Evolutionary conservation across 352 stramenopile species (phyloP), one percentile per base, ranked within the genome.

Genomic region (Peronosclerospora sorghi): DNA sequence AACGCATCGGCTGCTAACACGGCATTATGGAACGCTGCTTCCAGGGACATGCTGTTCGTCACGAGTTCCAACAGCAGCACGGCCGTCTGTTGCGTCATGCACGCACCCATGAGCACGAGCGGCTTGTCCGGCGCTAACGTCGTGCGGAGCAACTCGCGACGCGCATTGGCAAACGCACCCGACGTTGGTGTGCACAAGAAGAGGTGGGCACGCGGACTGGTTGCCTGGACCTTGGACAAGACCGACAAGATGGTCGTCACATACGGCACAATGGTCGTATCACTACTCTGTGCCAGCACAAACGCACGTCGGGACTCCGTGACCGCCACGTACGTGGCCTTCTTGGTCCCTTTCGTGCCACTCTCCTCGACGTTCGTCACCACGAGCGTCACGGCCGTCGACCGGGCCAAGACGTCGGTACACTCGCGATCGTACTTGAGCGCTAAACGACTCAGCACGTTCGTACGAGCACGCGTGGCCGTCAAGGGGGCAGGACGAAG

Each of bases 401-500:
- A 58, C 27, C 42, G 35, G 7, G 56, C 23, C 26, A 70, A 52
- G 0, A 38, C n/a, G 7, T 51, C 47, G 13, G 32, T 37, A 32
- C 48, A 56, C 5, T 61, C 30, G n/a, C 27, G 32, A 32, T 70
- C 52, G 35, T 62, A 66, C 13, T 61, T 37, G 4, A 54, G 20
- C 9, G 34, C 27, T 17, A 70, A 32, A 5, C 52, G 60, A 32
- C 41, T 34, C 18, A 66, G 27, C 0, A 70, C 60, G 30, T 66
- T 38, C 8, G 34, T 52, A 0, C 48, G 45, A 30, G 56, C 60
- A 26, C 42, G 52, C 43, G 38, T 21, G 1, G 56, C 42, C 10
- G 56, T 62, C 48, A 70, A 51, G n/a, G n/a, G n/a, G n/a, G n/a
- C n/a, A n/a, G 53, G 52, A 35, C 56, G 66, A 15, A 51, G 48